Conservation (phyloP, 805 yeast species). For the Lipomyces lipofer region DNA sequence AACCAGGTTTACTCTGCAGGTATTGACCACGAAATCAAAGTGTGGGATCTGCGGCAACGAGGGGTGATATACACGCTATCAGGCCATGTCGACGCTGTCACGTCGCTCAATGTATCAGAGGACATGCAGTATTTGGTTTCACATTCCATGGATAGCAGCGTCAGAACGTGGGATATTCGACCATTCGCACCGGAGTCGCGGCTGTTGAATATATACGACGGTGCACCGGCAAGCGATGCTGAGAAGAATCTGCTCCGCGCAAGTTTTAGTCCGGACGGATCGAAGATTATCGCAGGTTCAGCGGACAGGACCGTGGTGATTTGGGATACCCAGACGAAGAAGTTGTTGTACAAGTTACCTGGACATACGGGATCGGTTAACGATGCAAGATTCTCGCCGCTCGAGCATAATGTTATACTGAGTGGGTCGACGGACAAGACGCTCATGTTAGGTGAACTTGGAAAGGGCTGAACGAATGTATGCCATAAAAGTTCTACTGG, state of each 20-base stretch:
- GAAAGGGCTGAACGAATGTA: conserved; percentile 1
- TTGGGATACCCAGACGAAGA: conserved; percentile 61
- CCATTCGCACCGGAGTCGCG: conserved; percentile 39
- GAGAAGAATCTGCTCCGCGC: conserved; percentile 57
- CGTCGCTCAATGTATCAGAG: conserved; percentile 53
- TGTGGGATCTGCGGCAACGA: conserved; percentile 55
- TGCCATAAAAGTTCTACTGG: neutral
- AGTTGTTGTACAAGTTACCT: conserved; percentile 48
- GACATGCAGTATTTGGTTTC: conserved; percentile 53
- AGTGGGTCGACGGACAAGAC: conserved; percentile 31
- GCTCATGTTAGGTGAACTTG: conserved; percentile 32
- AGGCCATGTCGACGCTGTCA: conserved; percentile 51
- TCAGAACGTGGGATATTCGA: conserved; percentile 59
- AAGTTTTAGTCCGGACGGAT: conserved; percentile 45
- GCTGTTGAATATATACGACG: conserved; percentile 50
- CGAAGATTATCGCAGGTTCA: conserved; percentile 56
- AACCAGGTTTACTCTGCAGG: conserved; percentile 59
- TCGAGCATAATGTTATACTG: conserved; percentile 38
- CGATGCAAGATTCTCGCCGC: conserved; percentile 59
- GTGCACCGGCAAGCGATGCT: conserved; percentile 50
- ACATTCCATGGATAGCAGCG: conserved; percentile 57
- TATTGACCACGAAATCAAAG: conserved; percentile 62
- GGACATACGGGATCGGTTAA: conserved; percentile 67
- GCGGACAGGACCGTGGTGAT: conserved; percentile 57
- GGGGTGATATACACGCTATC: conserved; percentile 49